phyloP scores from a whole-genome alignment of 805 yeast species.

The Suhomyces vadensis region DNA sequence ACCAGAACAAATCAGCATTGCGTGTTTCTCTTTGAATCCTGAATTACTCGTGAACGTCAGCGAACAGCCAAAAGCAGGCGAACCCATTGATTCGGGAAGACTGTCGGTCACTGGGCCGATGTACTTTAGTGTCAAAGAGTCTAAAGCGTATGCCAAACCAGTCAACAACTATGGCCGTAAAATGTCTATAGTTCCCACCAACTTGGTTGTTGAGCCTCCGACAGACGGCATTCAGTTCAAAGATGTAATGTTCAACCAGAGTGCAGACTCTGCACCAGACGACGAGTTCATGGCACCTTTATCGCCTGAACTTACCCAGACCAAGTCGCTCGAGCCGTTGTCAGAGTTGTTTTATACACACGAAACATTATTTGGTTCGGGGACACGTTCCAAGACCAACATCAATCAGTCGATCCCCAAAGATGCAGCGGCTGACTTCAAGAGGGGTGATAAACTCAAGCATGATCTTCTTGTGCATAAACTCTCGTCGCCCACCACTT shows the following conservation, averaged over 20 bases:
- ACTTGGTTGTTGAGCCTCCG: constrained; percentile 18
- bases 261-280: background rate
- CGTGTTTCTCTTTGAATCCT: constrained; percentile 22
- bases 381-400: background rate
- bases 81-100: background rate
- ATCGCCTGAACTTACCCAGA: background rate
- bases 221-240: constrained; percentile 19
- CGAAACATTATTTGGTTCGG: constrained; percentile 30
- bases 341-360: constrained; percentile 32
- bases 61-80: constrained; percentile 7
- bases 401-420: constrained; percentile 2
- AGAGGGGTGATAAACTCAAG: constrained; percentile 16
- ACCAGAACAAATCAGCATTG: constrained; percentile 21
- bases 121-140: constrained; percentile 16
- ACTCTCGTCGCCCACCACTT: constrained; percentile 22
- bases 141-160: constrained; percentile 8
- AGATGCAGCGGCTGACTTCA: constrained; percentile 6
- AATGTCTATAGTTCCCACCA: constrained; percentile 32
- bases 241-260: constrained; percentile 23
- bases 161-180: constrained; percentile 21
- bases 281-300: background rate
- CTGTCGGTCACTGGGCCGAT: constrained; percentile 26
- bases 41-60: constrained; percentile 16
- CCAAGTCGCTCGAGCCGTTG: constrained; percentile 9
- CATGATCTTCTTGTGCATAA: constrained; percentile 14